Percentiles rank a stretch among this genome's conserved stretches.
These are phyloP conservation scores for Myxozyma vanderwaltii DNA, from an alignment of 805 yeast species.

Conservation along the genomic window DNA sequence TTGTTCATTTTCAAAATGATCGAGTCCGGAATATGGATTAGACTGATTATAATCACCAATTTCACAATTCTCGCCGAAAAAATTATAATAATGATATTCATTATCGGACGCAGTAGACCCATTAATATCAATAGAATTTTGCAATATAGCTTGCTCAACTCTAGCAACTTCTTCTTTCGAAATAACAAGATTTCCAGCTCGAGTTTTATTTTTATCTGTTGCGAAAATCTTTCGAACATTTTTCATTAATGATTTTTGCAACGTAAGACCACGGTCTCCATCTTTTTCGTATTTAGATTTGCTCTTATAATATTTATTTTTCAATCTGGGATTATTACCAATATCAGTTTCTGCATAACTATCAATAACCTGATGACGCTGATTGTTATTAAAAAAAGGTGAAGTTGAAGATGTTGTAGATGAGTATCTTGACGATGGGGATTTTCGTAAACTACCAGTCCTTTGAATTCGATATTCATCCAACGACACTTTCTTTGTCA, in stretches of 20 bases:
- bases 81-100: not conserved
- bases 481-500: not conserved
- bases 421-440: not conserved
- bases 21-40: not conserved
- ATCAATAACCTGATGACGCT: not conserved
- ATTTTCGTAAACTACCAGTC: conserved; percentile 2
- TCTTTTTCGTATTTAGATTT: not conserved
- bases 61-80: not conserved
- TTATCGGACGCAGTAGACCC: not conserved
- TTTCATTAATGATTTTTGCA: not conserved
- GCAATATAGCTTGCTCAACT: not conserved
- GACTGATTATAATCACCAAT: not conserved
- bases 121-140: not conserved
- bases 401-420: not conserved
- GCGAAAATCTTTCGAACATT: not conserved
- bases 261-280: not conserved
- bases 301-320: not conserved
- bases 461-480: not conserved
- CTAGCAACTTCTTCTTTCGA: conserved; percentile 1
- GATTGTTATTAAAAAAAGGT: not conserved
- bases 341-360: conserved; percentile 5
- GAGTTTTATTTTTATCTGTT: not conserved
- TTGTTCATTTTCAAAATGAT: not conserved
- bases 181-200: not conserved
- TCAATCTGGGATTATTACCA: conserved; percentile 4